Percentiles rank a stretch among this genome's conserved stretches.
Conservation (phyloP, 179 eudicot genomes). For the Actinidia polygama region DNA sequence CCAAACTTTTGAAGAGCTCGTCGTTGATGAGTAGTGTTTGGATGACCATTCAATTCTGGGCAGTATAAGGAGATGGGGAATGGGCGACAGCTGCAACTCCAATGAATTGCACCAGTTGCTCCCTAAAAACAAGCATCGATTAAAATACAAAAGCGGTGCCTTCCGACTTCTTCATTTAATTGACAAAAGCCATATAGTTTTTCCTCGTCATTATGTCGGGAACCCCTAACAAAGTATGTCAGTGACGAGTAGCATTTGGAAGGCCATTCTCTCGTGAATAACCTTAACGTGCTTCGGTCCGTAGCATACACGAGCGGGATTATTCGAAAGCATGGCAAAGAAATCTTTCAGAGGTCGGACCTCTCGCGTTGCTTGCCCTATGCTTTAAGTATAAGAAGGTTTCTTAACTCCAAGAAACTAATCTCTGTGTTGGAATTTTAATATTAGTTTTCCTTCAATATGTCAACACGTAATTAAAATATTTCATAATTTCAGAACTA, state of each 20-base stretch:
- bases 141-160: conserved; percentile 79
- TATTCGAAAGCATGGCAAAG: conserved; percentile 92
- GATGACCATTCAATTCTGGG: too few relatives aligned
- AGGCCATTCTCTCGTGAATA: conserved; percentile 95
- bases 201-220: conserved; percentile 69
- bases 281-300: conserved; percentile 98
- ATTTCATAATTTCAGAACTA: too few relatives aligned
- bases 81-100: conserved; percentile 96
- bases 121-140: conserved; percentile 96
- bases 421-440: too few relatives aligned
- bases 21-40: too few relatives aligned
- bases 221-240: conserved; percentile 88
- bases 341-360: conserved; percentile 92
- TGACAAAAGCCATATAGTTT: conserved; percentile 76
- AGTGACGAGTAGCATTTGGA: conserved; percentile 89
- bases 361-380: too few relatives aligned
- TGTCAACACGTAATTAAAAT: too few relatives aligned
- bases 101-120: conserved; percentile 88
- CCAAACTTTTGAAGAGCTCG: too few relatives aligned
- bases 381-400: too few relatives aligned
- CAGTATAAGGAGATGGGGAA: too few relatives aligned
- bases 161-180: conserved; percentile 71
- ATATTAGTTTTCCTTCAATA: too few relatives aligned
- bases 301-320: conserved; percentile 92
- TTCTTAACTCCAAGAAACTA: too few relatives aligned